These are phyloP conservation scores for Terfezia claveryi DNA, from an alignment of 495 filamentous ascomycete species.

Conservation along the genomic window DNA sequence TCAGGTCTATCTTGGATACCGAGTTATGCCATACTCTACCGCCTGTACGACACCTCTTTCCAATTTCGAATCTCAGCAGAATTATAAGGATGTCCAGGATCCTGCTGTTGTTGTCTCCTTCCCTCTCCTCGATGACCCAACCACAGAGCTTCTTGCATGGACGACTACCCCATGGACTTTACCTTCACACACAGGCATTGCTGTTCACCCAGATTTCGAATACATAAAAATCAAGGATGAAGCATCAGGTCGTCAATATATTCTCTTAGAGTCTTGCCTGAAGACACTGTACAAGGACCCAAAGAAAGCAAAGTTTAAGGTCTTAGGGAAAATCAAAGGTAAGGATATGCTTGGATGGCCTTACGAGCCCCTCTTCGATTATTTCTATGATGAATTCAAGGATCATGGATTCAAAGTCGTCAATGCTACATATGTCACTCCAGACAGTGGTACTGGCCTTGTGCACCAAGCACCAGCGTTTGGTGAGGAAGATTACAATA, in stretches of 20 bases:
- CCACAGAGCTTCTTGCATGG: conserved; percentile 65
- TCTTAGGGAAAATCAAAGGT: conserved; percentile 61
- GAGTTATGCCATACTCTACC: conserved; percentile 89
- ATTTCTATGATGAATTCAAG: conserved; percentile 87
- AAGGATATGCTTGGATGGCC: conserved; percentile 78
- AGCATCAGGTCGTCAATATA: conserved; percentile 58
- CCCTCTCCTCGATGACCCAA: conserved; percentile 51
- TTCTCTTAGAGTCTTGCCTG: conserved; percentile 68
- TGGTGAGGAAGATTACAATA: conserved; percentile 90
- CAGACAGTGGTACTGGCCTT: conserved; percentile 82
- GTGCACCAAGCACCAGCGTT: conserved; percentile 92
- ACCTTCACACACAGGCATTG: conserved; percentile 62
- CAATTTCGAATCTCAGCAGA: conserved; percentile 86
- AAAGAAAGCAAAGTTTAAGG: conserved; percentile 92
- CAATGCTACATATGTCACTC: conserved; percentile 73
- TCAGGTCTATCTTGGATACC: conserved; percentile 67
- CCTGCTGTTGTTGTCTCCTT: conserved; percentile 83
- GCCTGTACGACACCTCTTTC: conserved; percentile 73
- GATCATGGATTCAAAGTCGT: conserved; percentile 66
- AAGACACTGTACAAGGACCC: conserved; percentile 81
- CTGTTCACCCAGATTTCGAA: conserved; percentile 72
- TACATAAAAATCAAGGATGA: conserved; percentile 84
- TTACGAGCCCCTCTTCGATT: conserved; percentile 79
- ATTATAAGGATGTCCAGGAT: conserved; percentile 84
- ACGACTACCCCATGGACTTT: conserved; percentile 96